These are phyloP conservation scores for Rhypophila decipiens DNA, from an alignment of 495 filamentous ascomycete genomes.

Conservation along the genomic window DNA sequence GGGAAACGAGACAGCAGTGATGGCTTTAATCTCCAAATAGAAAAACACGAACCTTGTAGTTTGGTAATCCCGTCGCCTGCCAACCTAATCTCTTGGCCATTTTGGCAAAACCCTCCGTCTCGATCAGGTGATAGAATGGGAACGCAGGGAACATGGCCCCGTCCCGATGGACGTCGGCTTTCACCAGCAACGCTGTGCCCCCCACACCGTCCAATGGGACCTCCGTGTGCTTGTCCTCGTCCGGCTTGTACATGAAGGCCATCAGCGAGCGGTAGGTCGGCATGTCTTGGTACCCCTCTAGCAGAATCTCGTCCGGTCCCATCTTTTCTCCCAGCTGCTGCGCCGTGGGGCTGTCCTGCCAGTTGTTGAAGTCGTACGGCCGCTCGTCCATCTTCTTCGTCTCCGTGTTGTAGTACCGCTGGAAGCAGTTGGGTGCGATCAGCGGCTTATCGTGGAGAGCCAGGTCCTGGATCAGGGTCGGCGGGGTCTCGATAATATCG, in stretches of 20 bases:
- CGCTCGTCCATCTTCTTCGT: slow-evolving; percentile 63
- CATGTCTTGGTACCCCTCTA: slow-evolving; percentile 90
- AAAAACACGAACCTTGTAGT: slow-evolving; percentile 78
- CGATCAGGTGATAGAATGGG: slow-evolving; percentile 91
- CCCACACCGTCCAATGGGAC: slow-evolving; percentile 86
- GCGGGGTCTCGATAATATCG: slow-evolving; percentile 85
- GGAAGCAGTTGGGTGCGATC: slow-evolving; percentile 92
- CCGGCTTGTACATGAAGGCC: slow-evolving; percentile 68
- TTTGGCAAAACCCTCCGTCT: slow-evolving; percentile 97
- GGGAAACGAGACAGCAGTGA: no score
- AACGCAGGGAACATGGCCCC: slow-evolving; percentile 99
- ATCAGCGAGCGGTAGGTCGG: slow-evolving; percentile 86
- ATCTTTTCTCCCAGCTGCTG: slow-evolving; percentile 68
- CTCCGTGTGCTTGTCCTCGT: slow-evolving; percentile 51
- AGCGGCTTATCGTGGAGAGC: slow-evolving; percentile 79
- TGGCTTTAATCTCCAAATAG: no score
- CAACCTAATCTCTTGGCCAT: slow-evolving; percentile 90
- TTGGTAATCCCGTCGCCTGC: slow-evolving; percentile 76
- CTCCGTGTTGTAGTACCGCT: slow-evolving; percentile 72
- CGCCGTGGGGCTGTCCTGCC: slow-evolving; percentile 80
- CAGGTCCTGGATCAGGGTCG: slow-evolving; percentile 84
- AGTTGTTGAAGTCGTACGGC: slow-evolving; percentile 95
- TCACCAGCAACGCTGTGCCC: slow-evolving; percentile 87
- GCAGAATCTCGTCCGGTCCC: slow-evolving; percentile 80
- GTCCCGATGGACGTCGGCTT: slow-evolving; percentile 94